Conservation (phyloP, 2,329 filamentous ascomycete genomes). For the Aspergillus tamarii region DNA sequence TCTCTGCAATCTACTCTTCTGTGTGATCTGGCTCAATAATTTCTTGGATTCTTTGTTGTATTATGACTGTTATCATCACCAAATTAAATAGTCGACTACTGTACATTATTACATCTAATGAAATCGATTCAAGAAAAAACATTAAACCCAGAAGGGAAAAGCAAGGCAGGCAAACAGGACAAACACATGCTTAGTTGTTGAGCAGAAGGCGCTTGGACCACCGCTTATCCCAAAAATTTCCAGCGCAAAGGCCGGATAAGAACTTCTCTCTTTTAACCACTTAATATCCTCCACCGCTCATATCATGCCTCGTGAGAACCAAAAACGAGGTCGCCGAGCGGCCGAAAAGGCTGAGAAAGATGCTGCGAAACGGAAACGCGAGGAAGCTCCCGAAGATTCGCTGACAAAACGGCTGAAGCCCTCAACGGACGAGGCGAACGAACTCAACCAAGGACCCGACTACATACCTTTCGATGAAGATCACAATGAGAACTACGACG, state of each 20-base stretch:
- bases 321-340: constrained; percentile 51
- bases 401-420: constrained; percentile 45
- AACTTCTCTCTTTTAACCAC: constrained; percentile 1
- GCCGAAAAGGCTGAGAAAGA: constrained; percentile 45
- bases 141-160: not conserved
- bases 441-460: constrained; percentile 32
- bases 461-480: constrained; percentile 41
- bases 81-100: not conserved
- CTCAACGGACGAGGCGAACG: constrained; percentile 27
- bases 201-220: constrained; percentile 39
- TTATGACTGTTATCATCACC: constrained; percentile 8
- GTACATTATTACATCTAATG: constrained; percentile 3
- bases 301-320: constrained; percentile 51
- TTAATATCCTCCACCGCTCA: constrained; percentile 12
- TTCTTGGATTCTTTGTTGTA: constrained; percentile 14
- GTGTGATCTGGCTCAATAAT: constrained; percentile 39
- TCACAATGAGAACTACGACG: constrained; percentile 17
- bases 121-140: not conserved
- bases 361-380: constrained; percentile 40
- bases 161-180: constrained; percentile 6
- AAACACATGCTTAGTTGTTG: constrained; percentile 9
- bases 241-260: constrained; percentile 13
- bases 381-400: constrained; percentile 37
- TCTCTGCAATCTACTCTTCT: constrained; percentile 80
- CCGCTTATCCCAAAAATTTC: constrained; percentile 41